Evolutionary conservation across 2,329 filamentous ascomycete species (phyloP), one percentile per base, ranked within the genome.

Genomic region (Ophiostoma sp.): DNA sequence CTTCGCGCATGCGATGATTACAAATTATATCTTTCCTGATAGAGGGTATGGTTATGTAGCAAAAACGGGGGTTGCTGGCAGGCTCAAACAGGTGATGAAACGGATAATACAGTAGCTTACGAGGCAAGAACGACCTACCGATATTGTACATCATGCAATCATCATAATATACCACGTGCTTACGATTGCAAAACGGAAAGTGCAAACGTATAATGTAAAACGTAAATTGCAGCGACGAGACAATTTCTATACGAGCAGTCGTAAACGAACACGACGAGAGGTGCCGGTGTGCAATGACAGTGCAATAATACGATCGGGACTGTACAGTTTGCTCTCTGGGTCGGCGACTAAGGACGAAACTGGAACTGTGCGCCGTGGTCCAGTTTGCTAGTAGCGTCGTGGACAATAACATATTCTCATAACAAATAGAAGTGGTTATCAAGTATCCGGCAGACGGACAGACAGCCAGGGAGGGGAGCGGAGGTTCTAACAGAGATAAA

Each of bases 341-440:
- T n/a, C 62, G 62, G 62, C 62, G 33, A 65, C 62, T 65, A 65
- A 13, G 17, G 62, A 36, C 62, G 39, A 65, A 65, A 36, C 33
- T 36, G 62, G 35, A 36, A 27, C 15, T 65, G 62, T 65, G 62
- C 62, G 62, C 62, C 62, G 62, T 65, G 62, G 35, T 35, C 60
- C 31, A 33, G 57, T 17, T 23, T 65, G 62, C 62, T 65, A 65
- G 62, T 39, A 31, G 20, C 48, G 31, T 57, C 52, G 52, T 57
- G 27, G 27, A 20, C n/a, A 64, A 33, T 36, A 36, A 36, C 17
- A 11, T 5, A 33, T 20, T 36, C 20, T 23, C 13, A 35, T 13
- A n/a, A 60, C 10, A 39, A 39, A 39, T n/a, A 33, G 35, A 65
- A 20, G 15, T 8, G 10, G 20, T 48, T n/a, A 48, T 7, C 2